Conservation (phyloP, 2,329 filamentous ascomycete genomes). For the Epichloe sibirici region DNA sequence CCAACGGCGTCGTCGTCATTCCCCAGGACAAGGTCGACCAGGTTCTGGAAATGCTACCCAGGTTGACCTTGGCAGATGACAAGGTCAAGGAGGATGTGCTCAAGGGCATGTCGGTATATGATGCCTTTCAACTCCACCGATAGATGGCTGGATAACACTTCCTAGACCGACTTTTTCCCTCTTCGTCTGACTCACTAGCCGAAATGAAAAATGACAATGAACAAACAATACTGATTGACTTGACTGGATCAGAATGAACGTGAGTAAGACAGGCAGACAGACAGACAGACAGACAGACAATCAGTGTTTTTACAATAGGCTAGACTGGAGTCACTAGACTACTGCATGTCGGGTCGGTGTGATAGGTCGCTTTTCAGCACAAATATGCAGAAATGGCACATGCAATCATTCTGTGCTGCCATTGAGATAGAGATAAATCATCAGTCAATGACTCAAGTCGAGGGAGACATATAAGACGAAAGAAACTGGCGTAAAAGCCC, state of each 20-base stretch:
- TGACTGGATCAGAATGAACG: no score
- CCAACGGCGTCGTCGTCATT: constrained; percentile 59
- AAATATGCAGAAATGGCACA: not conserved
- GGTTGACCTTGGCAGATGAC: constrained; percentile 38
- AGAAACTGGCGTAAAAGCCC: not conserved
- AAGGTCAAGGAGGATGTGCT: constrained; percentile 54
- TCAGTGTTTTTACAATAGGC: no score
- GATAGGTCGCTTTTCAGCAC: not conserved
- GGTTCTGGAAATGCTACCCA: constrained; percentile 48
- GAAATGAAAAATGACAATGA: no score
- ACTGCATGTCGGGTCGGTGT: not conserved
- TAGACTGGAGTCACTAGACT: not conserved
- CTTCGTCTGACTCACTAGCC: no score
- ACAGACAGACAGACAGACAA: no score
- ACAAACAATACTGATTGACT: no score
- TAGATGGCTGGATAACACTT: not conserved
- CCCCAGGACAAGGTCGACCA: constrained; percentile 46
- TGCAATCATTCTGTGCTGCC: no score
- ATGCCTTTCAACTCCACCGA: constrained; percentile 52
- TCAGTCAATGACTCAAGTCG: not conserved
- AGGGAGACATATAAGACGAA: not conserved
- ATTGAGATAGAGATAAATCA: no score
- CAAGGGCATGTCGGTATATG: constrained; percentile 47
- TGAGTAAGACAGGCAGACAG: no score
- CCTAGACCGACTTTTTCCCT: no score